Percentiles rank a stretch among this genome's conserved stretches.
These are phyloP conservation scores for Termitomyces titanicus DNA, from an alignment of 768 basidiomycete genomes.

Conservation along the genomic window DNA sequence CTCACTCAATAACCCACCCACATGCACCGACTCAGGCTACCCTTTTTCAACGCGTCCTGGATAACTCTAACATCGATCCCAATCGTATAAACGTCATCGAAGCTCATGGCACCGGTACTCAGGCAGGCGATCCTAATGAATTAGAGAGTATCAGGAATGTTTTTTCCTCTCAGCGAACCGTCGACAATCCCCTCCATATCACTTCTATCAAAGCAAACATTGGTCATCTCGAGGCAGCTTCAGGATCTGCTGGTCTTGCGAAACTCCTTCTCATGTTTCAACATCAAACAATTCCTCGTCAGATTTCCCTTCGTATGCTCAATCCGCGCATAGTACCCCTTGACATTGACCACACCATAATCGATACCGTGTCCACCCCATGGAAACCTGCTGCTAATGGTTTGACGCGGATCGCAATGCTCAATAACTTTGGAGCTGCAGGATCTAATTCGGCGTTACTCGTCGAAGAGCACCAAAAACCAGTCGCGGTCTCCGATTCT, in stretches of 20 bases:
- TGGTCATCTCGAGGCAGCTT: conserved; percentile 74
- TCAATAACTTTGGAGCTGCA: conserved; percentile 77
- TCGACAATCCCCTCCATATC: conserved; percentile 53
- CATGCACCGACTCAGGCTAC: conserved; percentile 57
- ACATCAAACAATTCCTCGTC: conserved; percentile 51
- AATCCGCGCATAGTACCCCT: conserved; percentile 55
- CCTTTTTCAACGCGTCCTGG: conserved; percentile 50
- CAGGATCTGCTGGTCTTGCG: conserved; percentile 66
- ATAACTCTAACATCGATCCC: conserved; percentile 39
- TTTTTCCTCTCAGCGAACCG: conserved; percentile 38
- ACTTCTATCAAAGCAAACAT: conserved; percentile 73
- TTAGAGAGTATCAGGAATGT: conserved; percentile 57
- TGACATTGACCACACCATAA: conserved; percentile 43
- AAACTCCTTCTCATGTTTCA: conserved; percentile 70
- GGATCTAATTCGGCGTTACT: conserved; percentile 66
- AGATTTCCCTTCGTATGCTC: conserved; percentile 52
- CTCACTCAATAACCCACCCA: conserved; percentile 70
- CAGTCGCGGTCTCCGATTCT: background rate
- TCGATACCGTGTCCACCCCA: conserved; percentile 32
- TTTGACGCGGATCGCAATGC: conserved; percentile 45
- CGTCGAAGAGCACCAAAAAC: conserved; percentile 45
- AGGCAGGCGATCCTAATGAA: conserved; percentile 67
- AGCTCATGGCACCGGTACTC: conserved; percentile 73
- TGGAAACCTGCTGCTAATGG: conserved; percentile 40
- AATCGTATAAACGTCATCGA: conserved; percentile 59